Evolutionary conservation across 164 flowering plant species (phyloP), one percentile per base, ranked within the genome.

Genomic region (Sextonia rubra): DNA sequence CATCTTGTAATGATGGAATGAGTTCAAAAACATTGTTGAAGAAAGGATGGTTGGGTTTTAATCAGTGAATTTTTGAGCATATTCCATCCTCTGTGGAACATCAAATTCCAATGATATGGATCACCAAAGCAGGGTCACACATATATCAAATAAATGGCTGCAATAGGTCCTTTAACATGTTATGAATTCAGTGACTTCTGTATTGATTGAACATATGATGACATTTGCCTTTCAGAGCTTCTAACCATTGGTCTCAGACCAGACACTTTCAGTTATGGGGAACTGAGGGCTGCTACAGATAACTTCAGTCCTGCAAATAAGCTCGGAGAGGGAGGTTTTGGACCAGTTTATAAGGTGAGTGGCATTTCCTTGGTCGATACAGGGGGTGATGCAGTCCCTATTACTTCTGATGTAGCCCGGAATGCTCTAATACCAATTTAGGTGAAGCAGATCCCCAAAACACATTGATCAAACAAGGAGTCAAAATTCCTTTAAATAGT

Each of bases 201-300:
- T 15, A 0, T 52, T 52, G 56, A 52, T 17, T 52, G 56, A 52
- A 52, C n/a, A 52, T 61, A 61, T 24, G 26, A 61, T 61, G 15
- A 24, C 6, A 22, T 24, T 25, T 61, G 3, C 64, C 26, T 61
- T 24, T 25, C 86, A 86, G 91, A 83, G 77, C 70, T 88, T 64
- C 68, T 79, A 26, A 88, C 88, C 3, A 81, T 87, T 12, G 89
- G 84, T 70, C 73, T 82, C 29, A 79, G 68, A 74, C 88, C 89
- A 47, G 75, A 84, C 83, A 88, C 88, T 32, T 89, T 83, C 77
- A 80, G 84, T 60, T 87, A 86, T 77, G 73, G 83, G 3, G 90
- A 88, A 71, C 84, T 90, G 23, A 85, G 76, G 80, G 68, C 82
- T 71, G 95, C 95, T 9, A 88, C 95, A 22, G 74, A 83, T 30